Evolutionary conservation across 129 eudicot species (phyloP), one percentile per base, ranked within the genome.

Genomic region (Pseudognaphalium luteoalbum): DNA sequence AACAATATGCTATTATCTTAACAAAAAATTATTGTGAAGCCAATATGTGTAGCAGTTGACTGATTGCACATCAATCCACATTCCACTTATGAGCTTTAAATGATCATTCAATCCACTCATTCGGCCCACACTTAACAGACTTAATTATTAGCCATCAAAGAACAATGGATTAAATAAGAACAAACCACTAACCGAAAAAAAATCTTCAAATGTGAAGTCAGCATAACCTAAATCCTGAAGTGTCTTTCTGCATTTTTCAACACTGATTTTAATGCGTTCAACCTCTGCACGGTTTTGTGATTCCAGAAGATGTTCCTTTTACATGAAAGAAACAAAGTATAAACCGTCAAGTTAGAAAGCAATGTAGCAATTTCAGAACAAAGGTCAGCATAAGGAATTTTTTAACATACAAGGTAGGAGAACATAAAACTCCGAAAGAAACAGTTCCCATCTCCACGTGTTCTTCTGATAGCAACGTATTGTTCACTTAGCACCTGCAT

Each of bases 121-220:
- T 16, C 56, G 32, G 34, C 32, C 64, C 20, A 20, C 21, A 50
- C 47, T 50, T 39, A 68, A 59, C 42, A 59, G 21, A 30, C 35
- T 22, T 37, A 35, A 22, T 29, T 44, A 52, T 79, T 15, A 70
- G 64, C 33, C 70, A 66, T 71, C 50, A 71, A 16, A 25, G 12
- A 15, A 60, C 20, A 25, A 37, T 32, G 37, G 19, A 69, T 15
- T 2, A 16, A 56, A 16, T 64, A 51, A 37, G 29, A 16, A 72
- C 22, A n/a, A 71, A 66, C 56, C 54, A 76, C 76, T 83, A 81
- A 93, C 98, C 74, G 85, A 51, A 75, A 93, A 93, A 84, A 93
- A 93, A 79, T 93, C 98, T 88, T 93, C 98, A 84, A 88, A 90
- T 11, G 98, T 93, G 42, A 93, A 93, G 80, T 93, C 98, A 62